These are phyloP conservation scores for Suhomyces bokatorum DNA, from an alignment of 1,139 yeast genomes.

Conservation along the genomic window DNA sequence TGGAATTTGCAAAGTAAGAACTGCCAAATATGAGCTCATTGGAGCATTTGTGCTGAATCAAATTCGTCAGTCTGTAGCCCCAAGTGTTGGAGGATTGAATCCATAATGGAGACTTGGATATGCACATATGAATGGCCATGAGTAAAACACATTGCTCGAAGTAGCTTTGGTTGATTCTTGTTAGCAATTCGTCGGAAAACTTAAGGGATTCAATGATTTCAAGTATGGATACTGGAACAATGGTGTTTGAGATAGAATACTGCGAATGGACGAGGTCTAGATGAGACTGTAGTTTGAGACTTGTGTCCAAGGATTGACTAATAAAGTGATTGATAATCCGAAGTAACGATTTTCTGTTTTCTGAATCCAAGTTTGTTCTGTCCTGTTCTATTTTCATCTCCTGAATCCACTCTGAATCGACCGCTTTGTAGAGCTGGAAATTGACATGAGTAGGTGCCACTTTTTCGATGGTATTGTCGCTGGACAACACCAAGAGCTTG, in stretches of 20 bases:
- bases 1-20: slow-evolving; percentile 31
- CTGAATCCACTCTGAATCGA: slow-evolving; percentile 25
- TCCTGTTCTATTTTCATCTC: slow-evolving; percentile 23
- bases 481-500: slow-evolving; percentile 33
- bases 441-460: slow-evolving; percentile 30
- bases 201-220: slow-evolving; percentile 27
- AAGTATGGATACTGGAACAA: slow-evolving; percentile 22
- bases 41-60: slow-evolving; percentile 25
- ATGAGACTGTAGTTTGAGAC: slow-evolving; percentile 14
- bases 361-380: slow-evolving; percentile 22
- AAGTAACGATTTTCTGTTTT: slow-evolving; percentile 22
- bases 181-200: slow-evolving; percentile 18
- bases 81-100: slow-evolving; percentile 24
- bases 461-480: slow-evolving; percentile 28
- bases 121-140: slow-evolving; percentile 28
- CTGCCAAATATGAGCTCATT: slow-evolving; percentile 27
- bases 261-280: slow-evolving; percentile 30
- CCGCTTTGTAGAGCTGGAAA: slow-evolving; percentile 29
- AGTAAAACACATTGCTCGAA: slow-evolving; percentile 32
- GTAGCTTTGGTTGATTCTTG: slow-evolving; percentile 22
- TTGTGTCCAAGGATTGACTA: slow-evolving; percentile 13
- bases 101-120: slow-evolving; percentile 31
- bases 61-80: slow-evolving; percentile 23
- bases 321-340: slow-evolving; percentile 24
- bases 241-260: slow-evolving; percentile 17